These are phyloP conservation scores for Malus asiatica DNA, from an alignment of 306 rosid species.

Conservation along the genomic window DNA sequence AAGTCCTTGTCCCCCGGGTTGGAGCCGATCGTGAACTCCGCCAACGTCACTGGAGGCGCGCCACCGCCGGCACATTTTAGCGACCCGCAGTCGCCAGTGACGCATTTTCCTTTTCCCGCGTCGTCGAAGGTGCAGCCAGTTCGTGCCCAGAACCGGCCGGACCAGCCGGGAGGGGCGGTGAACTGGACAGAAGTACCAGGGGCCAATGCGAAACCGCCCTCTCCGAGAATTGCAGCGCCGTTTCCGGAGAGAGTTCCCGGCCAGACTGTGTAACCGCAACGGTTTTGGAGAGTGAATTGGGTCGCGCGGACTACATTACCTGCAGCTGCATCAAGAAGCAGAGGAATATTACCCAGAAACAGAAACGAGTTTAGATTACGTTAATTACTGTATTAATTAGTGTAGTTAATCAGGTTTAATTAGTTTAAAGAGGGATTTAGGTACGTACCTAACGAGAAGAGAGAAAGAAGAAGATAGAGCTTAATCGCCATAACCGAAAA, in stretches of 20 bases:
- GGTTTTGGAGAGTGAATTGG: conserved; percentile 49
- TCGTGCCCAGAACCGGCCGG: conserved; percentile 84
- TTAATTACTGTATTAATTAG: background rate
- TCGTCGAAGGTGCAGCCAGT: conserved; percentile 60
- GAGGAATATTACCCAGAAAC: background rate
- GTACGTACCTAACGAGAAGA: background rate
- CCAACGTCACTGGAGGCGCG: conserved; percentile 57
- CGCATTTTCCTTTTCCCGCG: conserved; percentile 51
- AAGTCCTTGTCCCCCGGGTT: conserved; percentile 40
- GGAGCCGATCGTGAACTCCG: conserved; percentile 51
- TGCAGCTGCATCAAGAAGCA: conserved; percentile 12
- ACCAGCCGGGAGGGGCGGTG: conserved; percentile 69
- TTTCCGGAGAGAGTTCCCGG: conserved; percentile 76
- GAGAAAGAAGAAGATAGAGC: background rate
- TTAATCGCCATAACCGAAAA: conserved; percentile 21
- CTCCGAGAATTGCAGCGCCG: conserved; percentile 47
- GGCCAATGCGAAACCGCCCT: conserved; percentile 45
- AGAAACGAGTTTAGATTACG: background rate
- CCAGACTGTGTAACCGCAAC: conserved; percentile 62
- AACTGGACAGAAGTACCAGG: conserved; percentile 34
- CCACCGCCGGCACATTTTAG: conserved; percentile 56
- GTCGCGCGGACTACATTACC: conserved; percentile 39
- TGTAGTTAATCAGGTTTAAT: background rate
- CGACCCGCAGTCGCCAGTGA: conserved; percentile 61
- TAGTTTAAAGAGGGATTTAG: background rate